Base-by-base conservation (phyloP, 2,329 filamentous ascomycete species). In the Scleromitrula shiraiana region DNA sequence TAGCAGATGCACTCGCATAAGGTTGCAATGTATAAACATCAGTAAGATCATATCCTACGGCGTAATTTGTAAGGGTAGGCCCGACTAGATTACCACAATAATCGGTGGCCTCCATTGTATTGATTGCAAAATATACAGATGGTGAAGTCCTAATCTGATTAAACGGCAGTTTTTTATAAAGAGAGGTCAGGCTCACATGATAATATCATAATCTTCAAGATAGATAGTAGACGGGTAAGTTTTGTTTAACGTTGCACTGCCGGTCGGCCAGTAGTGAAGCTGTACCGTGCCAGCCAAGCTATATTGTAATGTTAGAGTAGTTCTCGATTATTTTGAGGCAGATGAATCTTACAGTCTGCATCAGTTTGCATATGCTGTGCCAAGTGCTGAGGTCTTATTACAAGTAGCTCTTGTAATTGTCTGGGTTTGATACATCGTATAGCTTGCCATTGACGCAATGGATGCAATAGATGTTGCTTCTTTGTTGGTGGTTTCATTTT, bases 91-190 rank as follows among this genome's bases (percentile, higher is more conserved):
- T 46, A 19, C 58, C 60, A 8, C 56, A 46, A 5, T 54, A 54
- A 53, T 68, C 66, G 51, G 51, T 59, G 40, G 64, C 66, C 12
- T 48, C 54, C 8, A 65, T 63, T 9, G 61, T 65, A 30, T 64
- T 62, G 45, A 68, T 63, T 17, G 64, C 49, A 50, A 66, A 59
- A 55, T 68, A 68, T 30, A 68, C 62, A 5, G 65, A 67, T 2
- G 66, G 66, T 1, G 61, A 66, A 7, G 62, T 64, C 50, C 65
- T 68, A 20, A 10, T 22, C 15, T 15, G 20, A 23, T 20, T 20
- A 26, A 5, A 23, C 41, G 33, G 17, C 27, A 50, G 14, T 14
- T 39, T 22, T 15, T 23, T n/a, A 15, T 29, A 19, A 7, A 19
- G 17, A 9, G 10, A 17, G 20, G 10, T 8, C 33, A 24, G 23